Base-by-base conservation (phyloP, 306 rosid genomes). In the Begonia peltatifolia region DNA sequence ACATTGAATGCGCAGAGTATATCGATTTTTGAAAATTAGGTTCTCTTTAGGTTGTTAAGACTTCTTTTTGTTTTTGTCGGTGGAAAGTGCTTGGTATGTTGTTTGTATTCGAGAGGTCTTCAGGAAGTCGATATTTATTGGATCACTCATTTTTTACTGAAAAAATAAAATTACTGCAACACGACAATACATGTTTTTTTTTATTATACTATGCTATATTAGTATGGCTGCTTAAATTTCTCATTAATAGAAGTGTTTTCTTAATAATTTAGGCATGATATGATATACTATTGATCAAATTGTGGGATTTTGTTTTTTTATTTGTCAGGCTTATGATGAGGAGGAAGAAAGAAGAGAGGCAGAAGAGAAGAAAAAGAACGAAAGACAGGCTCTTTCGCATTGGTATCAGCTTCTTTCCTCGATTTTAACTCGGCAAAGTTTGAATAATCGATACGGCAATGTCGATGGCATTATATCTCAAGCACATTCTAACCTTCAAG, bases 331-430 rank as follows among this genome's bases (percentile, higher is more conserved):
- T 25, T 83, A 70, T 52, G 76, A 78, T 42, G 97, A 82, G 79
- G 94, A 80, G 66, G 82, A 71, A 36, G 87, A 80, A 63, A 80
- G 72, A 71, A 70, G 81, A 35, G 72, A 71, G 46, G 85, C 77
- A 23, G 80, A 77, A 56, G 97, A 89, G 63, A 89, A 75, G 75
- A 85, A 62, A 74, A 73, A 52, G 59, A 73, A 77, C 25, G 95
- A 89, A 76, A 61, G 59, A 17, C 78, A 78, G 69, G 94, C 90
- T 53, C 75, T 78, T 36, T 65, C 72, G 30, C 79, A 81, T 54
- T 89, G 97, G 95, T 85, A 89, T 77, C 95, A 89, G 77, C 95
- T 89, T 68, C 84, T 89, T 58, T 89, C 84, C 6, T 89, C 95
- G 3, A 61, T 85, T 52, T 65, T 85, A 62, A 89, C 90, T 63